These are phyloP conservation scores for Cronartium quercuum DNA, from an alignment of 1,284 basidiomycete species.

Conservation along the genomic window DNA sequence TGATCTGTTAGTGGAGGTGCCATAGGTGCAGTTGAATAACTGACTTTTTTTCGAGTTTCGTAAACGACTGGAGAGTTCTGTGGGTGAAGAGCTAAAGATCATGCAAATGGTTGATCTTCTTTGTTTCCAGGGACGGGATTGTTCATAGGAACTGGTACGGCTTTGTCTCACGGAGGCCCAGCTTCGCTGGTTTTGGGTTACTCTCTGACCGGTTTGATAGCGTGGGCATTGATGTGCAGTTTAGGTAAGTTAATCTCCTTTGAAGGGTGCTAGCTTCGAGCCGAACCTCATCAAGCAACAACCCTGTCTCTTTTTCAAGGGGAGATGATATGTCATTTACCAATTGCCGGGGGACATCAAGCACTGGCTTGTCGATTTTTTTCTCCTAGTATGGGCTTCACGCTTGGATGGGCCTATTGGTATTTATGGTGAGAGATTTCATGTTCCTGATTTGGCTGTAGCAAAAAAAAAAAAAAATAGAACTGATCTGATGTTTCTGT, in stretches of 20 bases:
- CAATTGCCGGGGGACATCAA: slow-evolving; percentile 37
- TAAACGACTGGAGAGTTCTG: neutral
- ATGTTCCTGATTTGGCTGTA: neutral
- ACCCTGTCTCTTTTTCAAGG: slow-evolving; percentile 2
- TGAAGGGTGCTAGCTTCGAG: neutral
- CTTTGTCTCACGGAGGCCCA: slow-evolving; percentile 34
- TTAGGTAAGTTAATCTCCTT: slow-evolving; percentile 4
- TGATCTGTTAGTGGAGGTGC: slow-evolving; percentile 22
- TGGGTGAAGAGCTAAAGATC: neutral
- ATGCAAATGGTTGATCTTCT: neutral
- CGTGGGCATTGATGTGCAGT: slow-evolving; percentile 37
- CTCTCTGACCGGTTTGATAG: slow-evolving; percentile 16
- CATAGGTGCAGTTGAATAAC: slow-evolving; percentile 5
- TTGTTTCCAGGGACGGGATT: slow-evolving; percentile 30
- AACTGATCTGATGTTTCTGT: neutral
- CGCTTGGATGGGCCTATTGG: slow-evolving; percentile 40
- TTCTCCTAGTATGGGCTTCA: slow-evolving; percentile 39
- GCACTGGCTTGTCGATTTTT: slow-evolving; percentile 39
- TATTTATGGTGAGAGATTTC: slow-evolving; percentile 26
- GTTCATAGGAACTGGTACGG: slow-evolving; percentile 37
- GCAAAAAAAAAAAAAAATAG: neutral
- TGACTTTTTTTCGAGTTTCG: neutral
- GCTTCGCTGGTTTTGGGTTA: slow-evolving; percentile 19
- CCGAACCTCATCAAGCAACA: neutral
- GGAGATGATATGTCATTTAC: slow-evolving; percentile 38